Percentiles rank a stretch among this genome's conserved stretches.
These are phyloP conservation scores for Epithemia pelagica DNA, from an alignment of 108 stramenopile species.

Conservation along the genomic window DNA sequence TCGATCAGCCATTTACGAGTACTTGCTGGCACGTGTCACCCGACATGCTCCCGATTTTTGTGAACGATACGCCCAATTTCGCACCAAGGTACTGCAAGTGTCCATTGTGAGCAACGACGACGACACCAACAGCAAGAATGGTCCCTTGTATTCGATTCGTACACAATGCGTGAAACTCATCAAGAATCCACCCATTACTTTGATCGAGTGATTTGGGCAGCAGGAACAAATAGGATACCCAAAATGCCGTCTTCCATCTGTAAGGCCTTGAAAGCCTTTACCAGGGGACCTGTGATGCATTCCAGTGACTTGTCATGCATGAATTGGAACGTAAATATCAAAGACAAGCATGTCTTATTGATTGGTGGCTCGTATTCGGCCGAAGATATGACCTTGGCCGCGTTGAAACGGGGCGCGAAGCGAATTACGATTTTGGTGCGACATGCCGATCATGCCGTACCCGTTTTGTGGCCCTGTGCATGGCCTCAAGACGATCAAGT, in stretches of 20 bases:
- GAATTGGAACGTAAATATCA: constrained; percentile 3
- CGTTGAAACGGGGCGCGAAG: constrained; percentile 38
- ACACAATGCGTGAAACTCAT: constrained; percentile 16
- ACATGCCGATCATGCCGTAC: constrained; percentile 7
- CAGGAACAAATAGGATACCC: constrained; percentile 34
- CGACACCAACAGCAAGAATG: too few species aligned
- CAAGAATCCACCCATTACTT: constrained; percentile 19
- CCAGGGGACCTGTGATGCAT: neutral
- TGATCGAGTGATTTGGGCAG: constrained; percentile 68
- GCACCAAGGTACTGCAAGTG: constrained; percentile 32
- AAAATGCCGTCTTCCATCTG: constrained; percentile 21
- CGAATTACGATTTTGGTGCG: constrained; percentile 26
- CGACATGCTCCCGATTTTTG: constrained; percentile 37
- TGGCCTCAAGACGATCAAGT: constrained; percentile 41
- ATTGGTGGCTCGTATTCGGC: constrained; percentile 51
- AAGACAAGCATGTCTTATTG: constrained; percentile 36
- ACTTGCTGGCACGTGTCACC: constrained; percentile 38
- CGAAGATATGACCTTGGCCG: constrained; percentile 48
- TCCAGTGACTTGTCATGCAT: neutral
- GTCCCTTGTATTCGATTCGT: too few species aligned
- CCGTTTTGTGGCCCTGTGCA: constrained; percentile 7
- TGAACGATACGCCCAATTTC: constrained; percentile 38
- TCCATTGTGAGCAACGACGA: neutral
- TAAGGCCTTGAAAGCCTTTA: neutral
- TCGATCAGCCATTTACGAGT: constrained; percentile 34